These are phyloP conservation scores for Dactylella cylindrospora DNA, from an alignment of 2,329 filamentous ascomycete species.

Conservation along the genomic window DNA sequence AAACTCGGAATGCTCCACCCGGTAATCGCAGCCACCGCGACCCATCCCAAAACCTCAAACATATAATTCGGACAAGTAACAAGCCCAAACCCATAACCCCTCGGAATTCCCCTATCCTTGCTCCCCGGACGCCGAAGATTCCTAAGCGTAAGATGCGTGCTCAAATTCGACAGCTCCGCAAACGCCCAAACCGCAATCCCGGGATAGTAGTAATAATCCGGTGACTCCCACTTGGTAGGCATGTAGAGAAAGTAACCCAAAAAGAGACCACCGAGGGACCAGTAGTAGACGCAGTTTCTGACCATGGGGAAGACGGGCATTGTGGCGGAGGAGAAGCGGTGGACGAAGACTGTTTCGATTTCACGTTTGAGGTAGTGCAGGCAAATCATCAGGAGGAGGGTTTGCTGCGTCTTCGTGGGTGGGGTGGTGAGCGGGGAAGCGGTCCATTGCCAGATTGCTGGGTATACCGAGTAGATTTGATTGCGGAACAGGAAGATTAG, in stretches of 20 bases:
- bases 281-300: constrained; percentile 95
- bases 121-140: constrained; percentile 75
- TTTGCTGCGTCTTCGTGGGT: constrained; percentile 69
- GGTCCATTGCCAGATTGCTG: constrained; percentile 52
- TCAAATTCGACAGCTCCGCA: constrained; percentile 77
- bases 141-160: constrained; percentile 76
- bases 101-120: constrained; percentile 83
- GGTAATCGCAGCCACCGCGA: constrained; percentile 76
- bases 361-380: constrained; percentile 94
- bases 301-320: constrained; percentile 91
- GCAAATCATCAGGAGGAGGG: constrained; percentile 72
- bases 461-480: constrained; percentile 69
- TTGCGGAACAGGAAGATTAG: constrained; percentile 68
- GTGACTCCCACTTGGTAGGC: constrained; percentile 60
- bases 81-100: constrained; percentile 76
- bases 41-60: constrained; percentile 85
- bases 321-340: constrained; percentile 90
- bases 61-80: constrained; percentile 98
- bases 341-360: constrained; percentile 87
- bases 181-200: constrained; percentile 73
- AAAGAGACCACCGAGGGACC: constrained; percentile 76
- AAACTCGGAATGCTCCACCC: constrained; percentile 72
- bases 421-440: constrained; percentile 56
- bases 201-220: constrained; percentile 60
- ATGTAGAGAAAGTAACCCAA: constrained; percentile 83